Conservation (phyloP, 202 grass and related monocot genomes). For the Schoenoplectus tabernaemontani region DNA sequence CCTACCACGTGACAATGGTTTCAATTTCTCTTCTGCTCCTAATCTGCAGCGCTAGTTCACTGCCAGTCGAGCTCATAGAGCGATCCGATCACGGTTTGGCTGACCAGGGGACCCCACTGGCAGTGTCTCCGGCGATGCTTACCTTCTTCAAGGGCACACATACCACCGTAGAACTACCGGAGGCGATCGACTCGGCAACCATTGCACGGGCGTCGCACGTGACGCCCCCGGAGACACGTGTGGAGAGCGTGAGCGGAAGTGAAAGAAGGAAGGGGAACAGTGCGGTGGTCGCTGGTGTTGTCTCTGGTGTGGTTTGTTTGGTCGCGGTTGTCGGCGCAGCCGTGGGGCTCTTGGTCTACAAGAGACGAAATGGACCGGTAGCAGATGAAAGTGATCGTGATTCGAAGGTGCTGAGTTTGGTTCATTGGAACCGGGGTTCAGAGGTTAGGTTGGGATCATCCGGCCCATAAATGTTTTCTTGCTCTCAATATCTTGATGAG, state of each 20-base stretch:
- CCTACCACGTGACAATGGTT: not conserved
- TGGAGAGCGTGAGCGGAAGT: not conserved
- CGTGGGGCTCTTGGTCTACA: slow-evolving; percentile 8
- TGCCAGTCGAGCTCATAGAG: not conserved
- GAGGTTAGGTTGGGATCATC: not conserved
- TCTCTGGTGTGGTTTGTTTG: slow-evolving; percentile 3
- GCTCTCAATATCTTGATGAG: not conserved
- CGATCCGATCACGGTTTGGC: slow-evolving; percentile 8
- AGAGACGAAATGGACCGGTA: not conserved
- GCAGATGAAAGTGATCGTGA: slow-evolving; percentile 5
- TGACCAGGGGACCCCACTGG: not conserved
- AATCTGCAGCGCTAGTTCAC: not conserved
- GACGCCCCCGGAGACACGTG: not conserved
- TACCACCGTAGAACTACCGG: not conserved
- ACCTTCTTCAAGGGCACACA: slow-evolving; percentile 23
- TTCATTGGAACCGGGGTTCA: slow-evolving; percentile 1
- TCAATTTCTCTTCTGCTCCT: slow-evolving; percentile 1
- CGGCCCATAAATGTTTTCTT: not conserved
- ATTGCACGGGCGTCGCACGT: slow-evolving; percentile 14
- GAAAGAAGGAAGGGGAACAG: not conserved
- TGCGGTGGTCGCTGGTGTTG: slow-evolving; percentile 10
- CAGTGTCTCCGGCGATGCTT: slow-evolving; percentile 1
- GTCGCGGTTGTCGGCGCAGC: not conserved
- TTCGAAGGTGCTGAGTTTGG: not conserved
- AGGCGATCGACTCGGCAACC: slow-evolving; percentile 21